These are phyloP conservation scores for Flaveria bidentis DNA, from an alignment of 129 eudicot species.

Conservation along the genomic window DNA sequence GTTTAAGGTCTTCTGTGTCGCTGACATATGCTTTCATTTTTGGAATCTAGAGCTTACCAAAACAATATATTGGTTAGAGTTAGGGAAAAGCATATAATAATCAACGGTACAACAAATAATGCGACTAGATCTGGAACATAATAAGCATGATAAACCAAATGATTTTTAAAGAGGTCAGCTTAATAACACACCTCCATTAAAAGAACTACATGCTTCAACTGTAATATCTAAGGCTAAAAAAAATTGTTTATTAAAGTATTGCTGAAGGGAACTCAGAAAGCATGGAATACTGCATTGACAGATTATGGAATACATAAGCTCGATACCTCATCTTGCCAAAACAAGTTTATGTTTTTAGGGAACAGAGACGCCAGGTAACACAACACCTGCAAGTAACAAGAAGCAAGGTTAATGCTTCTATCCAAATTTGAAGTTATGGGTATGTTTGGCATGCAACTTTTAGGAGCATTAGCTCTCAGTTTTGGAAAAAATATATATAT, in stretches of 20 bases:
- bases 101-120: slow-evolving; percentile 6
- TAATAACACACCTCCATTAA: not conserved
- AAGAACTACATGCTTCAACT: slow-evolving; percentile 4
- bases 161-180: slow-evolving; percentile 15
- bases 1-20: slow-evolving; percentile 97
- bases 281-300: slow-evolving; percentile 9
- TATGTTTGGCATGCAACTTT: not conserved
- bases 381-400: slow-evolving; percentile 64
- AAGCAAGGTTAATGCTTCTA: slow-evolving; percentile 1
- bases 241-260: not conserved
- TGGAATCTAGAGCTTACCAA: slow-evolving; percentile 99
- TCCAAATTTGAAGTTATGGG: slow-evolving; percentile 9
- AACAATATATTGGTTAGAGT: slow-evolving; percentile 55
- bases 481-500: not conserved
- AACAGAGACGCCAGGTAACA: slow-evolving; percentile 77
- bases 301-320: slow-evolving; percentile 34
- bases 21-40: slow-evolving; percentile 99
- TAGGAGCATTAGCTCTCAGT: not conserved
- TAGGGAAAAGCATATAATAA: slow-evolving; percentile 24
- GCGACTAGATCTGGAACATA: slow-evolving; percentile 16
- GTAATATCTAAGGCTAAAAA: not conserved
- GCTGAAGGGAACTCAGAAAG: not conserved
- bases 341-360: slow-evolving; percentile 81
- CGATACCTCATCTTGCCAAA: slow-evolving; percentile 98
- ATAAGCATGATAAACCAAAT: slow-evolving; percentile 19